Percentiles rank a stretch among this genome's conserved stretches.
These are phyloP conservation scores for Vicia faba DNA, from an alignment of 306 rosid genomes.

Conservation along the genomic window DNA sequence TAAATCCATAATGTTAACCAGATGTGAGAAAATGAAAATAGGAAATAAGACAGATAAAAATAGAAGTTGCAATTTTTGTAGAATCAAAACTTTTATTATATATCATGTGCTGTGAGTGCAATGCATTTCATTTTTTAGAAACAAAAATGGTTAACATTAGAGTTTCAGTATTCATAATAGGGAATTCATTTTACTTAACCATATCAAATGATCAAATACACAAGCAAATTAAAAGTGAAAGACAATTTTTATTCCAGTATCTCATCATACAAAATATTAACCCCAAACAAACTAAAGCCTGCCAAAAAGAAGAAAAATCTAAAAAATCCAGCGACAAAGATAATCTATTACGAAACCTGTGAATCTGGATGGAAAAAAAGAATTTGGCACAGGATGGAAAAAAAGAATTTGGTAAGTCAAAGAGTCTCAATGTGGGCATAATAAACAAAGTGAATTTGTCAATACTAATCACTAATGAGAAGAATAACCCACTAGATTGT, in stretches of 20 bases:
- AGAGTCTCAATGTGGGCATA: not conserved
- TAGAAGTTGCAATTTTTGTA: slow-evolving; percentile 3
- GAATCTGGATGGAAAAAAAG: not conserved
- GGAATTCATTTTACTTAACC: slow-evolving; percentile 13
- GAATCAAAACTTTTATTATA: too few relatives aligned
- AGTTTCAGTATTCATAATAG: not conserved
- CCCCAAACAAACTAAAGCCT: too few relatives aligned
- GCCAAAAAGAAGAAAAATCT: too few relatives aligned
- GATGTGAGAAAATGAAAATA: slow-evolving; percentile 17
- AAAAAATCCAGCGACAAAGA: not conserved
- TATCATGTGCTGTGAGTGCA: too few relatives aligned
- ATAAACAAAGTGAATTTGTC: not conserved
- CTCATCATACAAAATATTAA: too few relatives aligned
- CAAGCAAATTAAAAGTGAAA: not conserved
- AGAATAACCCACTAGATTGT: not conserved
- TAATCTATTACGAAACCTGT: not conserved
- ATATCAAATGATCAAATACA: slow-evolving; percentile 14
- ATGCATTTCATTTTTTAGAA: not conserved
- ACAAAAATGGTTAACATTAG: not conserved
- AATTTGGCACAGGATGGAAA: not conserved
- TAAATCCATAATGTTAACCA: not conserved
- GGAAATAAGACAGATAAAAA: slow-evolving; percentile 2
- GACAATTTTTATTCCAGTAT: too few relatives aligned
- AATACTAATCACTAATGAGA: too few relatives aligned
- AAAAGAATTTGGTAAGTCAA: not conserved